Conservation (phyloP, 768 basidiomycete genomes). For the Phanerodontia chrysosporium region DNA sequence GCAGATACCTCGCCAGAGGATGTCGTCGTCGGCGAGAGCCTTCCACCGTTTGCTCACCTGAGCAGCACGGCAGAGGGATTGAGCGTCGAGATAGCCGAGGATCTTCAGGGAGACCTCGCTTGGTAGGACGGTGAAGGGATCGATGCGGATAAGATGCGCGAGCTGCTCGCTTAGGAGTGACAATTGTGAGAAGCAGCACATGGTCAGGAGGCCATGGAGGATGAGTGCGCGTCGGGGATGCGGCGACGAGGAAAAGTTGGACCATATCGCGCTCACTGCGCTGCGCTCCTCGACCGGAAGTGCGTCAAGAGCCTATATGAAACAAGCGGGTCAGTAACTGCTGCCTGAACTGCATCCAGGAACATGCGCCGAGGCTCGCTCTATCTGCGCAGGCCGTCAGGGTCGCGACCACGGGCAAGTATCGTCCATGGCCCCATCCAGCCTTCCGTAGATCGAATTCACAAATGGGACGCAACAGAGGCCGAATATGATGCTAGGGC, state of each 20-base stretch:
- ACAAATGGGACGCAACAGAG: background rate
- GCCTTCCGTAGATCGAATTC: background rate
- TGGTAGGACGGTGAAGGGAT: slow-evolving; percentile 88
- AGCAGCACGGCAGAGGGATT: slow-evolving; percentile 87
- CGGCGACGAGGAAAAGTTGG: slow-evolving; percentile 91
- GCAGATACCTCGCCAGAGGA: slow-evolving; percentile 94
- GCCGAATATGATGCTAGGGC: background rate
- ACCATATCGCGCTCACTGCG: slow-evolving; percentile 90
- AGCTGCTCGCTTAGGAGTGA: slow-evolving; percentile 94
- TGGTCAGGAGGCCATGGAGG: slow-evolving; percentile 93
- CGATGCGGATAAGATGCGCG: slow-evolving; percentile 88
- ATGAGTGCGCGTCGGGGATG: slow-evolving; percentile 90
- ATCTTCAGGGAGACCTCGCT: slow-evolving; percentile 86
- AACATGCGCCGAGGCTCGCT: background rate
- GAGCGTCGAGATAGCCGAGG: slow-evolving; percentile 86
- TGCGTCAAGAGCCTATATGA: slow-evolving; percentile 76
- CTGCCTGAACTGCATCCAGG: background rate
- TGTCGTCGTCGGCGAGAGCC: slow-evolving; percentile 87
- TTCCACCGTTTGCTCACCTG: slow-evolving; percentile 88
- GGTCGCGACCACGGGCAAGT: background rate
- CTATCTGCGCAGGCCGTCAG: background rate
- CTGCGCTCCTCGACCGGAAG: slow-evolving; percentile 83
- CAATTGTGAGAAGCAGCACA: slow-evolving; percentile 99
- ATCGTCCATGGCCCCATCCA: background rate
- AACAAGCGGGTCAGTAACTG: background rate